Percentiles rank a stretch among this genome's conserved stretches.
phyloP scores from a whole-genome alignment of 768 basidiomycete species.

The Mrakia gelida region DNA sequence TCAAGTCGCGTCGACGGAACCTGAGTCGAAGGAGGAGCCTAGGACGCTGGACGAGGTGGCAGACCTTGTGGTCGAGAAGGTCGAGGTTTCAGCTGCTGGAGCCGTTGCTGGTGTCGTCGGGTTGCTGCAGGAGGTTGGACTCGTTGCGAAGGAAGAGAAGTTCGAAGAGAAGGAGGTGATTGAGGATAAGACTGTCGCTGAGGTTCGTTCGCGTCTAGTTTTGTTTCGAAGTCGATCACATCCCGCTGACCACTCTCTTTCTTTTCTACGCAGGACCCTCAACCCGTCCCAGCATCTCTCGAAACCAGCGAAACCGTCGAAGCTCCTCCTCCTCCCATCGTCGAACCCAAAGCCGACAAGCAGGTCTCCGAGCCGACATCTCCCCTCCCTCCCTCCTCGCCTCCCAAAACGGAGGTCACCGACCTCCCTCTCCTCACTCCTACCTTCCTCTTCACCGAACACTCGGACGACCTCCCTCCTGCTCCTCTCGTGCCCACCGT shows the following conservation, averaged over 20 bases:
- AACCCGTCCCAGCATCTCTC: background rate
- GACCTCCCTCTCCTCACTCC: background rate
- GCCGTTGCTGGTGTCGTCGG: background rate
- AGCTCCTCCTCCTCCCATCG: background rate
- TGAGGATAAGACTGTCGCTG: background rate
- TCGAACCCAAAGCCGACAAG: background rate
- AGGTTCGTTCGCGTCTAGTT: background rate
- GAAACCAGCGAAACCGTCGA: background rate
- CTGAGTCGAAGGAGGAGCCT: background rate
- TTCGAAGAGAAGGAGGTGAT: background rate
- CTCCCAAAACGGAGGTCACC: background rate
- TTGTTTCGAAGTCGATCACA: too few relatives aligned
- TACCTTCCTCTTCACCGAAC: conserved; percentile 1
- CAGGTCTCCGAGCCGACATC: background rate
- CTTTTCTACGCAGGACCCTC: background rate
- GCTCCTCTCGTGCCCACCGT: too few relatives aligned
- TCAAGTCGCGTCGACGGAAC: background rate
- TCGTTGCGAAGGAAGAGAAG: background rate
- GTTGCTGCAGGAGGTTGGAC: background rate
- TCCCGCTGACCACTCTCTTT: background rate
- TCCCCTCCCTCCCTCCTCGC: background rate
- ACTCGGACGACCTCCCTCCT: background rate
- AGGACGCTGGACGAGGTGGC: background rate
- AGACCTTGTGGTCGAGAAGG: background rate
- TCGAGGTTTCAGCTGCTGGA: background rate